Base-by-base conservation (phyloP, 192 early-diverging fungal species). In the Thamnidium elegans region DNA sequence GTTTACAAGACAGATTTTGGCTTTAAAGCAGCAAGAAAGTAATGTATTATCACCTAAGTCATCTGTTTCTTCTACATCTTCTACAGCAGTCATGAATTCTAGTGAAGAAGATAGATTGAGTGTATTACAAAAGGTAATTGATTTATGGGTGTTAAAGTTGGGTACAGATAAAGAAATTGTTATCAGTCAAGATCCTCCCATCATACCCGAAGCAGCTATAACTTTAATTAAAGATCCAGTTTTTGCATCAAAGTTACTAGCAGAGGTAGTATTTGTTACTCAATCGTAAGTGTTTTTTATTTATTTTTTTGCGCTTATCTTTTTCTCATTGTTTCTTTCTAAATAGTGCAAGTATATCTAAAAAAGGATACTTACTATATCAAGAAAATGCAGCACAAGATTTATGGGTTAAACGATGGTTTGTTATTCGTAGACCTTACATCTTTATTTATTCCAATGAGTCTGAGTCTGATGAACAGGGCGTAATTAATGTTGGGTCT, bases 371-470 rank as follows among this genome's bases (percentile, higher is more conserved):
- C 60, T 44, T 86, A 2, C 58, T 76, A 17, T 79, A 78, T 60
- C 84, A 78, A 21, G 81, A 86, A 48, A 66, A 78, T 62, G 76
- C 80, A 9, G 52, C 63, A 36, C 78, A 79, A 43, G 84, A 90
- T 53, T 58, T 68, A 13, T 96, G 94, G 94, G 73, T 81, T 1
- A 83, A 86, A 46, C 78, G 86, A 5, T 94, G 90, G 89, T 87
- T 92, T 75, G 90, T 94, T 31, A 78, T 91, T 60, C 78, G 89
- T 54, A 80, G 87, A 39, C 94, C 94, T 10, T 92, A 90, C 63
- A 69, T 96, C 39, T 92, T 88, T 62, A 81, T 93, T 20, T 94
- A 88, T 78, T 74, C 71, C 42, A 86, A 82, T 56, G 62, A 81
- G 13, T 71, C 72, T 1, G 90, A 92, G 62, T 64, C 63, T 6